These are phyloP conservation scores for Lecanicillium sp. DNA, from an alignment of 2,329 filamentous ascomycete species.

Conservation along the genomic window DNA sequence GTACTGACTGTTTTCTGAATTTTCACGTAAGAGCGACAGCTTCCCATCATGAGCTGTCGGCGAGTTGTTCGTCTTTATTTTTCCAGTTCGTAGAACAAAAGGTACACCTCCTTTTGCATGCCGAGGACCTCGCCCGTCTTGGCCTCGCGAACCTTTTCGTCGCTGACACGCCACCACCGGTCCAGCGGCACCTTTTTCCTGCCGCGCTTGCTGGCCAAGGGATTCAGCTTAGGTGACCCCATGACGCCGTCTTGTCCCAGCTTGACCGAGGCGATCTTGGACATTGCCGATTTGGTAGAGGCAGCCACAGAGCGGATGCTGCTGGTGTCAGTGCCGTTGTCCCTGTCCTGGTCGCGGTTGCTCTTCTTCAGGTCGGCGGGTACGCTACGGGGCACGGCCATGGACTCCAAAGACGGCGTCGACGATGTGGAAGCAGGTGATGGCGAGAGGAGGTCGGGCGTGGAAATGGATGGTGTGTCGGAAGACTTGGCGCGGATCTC, in stretches of 20 bases:
- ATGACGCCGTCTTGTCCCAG: slow-evolving; percentile 16
- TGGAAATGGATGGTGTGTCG: slow-evolving; percentile 37
- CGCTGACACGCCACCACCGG: slow-evolving; percentile 94
- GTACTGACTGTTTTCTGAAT: too few species aligned
- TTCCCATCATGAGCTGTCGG: too few species aligned
- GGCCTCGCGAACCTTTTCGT: slow-evolving; percentile 92
- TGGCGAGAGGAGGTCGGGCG: slow-evolving; percentile 37
- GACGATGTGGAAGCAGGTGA: slow-evolving; percentile 26
- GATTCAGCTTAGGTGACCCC: slow-evolving; percentile 14
- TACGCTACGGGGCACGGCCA: slow-evolving; percentile 22
- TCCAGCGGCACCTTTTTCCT: slow-evolving; percentile 55
- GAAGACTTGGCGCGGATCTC: slow-evolving; percentile 29
- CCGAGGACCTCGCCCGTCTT: slow-evolving; percentile 85
- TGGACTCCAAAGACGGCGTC: slow-evolving; percentile 29
- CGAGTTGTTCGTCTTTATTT: slow-evolving; percentile 16
- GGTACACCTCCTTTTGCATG: slow-evolving; percentile 94
- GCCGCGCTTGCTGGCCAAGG: slow-evolving; percentile 31
- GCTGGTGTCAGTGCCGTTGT: slow-evolving; percentile 32
- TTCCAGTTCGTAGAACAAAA: slow-evolving; percentile 91
- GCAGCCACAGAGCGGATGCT: slow-evolving; percentile 50
- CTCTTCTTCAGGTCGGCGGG: slow-evolving; percentile 14
- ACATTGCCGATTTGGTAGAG: slow-evolving; percentile 47
- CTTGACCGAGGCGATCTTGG: slow-evolving; percentile 35
- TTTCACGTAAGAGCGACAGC: too few species aligned
- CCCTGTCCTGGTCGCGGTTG: slow-evolving; percentile 8